Evolutionary conservation across 23 red algal genomes (phyloP).

Genomic region (Gracilaria caudata): DNA sequence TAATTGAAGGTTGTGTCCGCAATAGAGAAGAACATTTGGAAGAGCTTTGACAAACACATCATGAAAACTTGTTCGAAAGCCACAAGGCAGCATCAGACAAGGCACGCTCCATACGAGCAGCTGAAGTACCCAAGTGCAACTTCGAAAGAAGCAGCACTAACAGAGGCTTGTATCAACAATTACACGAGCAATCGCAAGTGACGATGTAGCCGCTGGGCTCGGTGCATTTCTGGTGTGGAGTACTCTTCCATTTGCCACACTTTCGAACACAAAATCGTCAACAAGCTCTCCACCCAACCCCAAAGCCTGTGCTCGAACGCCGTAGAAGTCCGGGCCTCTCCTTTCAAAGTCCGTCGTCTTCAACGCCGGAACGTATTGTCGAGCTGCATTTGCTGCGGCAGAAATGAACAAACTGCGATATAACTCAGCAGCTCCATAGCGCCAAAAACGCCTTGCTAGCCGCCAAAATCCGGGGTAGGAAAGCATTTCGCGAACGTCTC

Average conservation of each 20-base stretch:
- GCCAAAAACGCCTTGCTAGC: conserved; percentile 23
- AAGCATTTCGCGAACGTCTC: conserved; percentile 44
- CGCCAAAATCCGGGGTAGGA: conserved; percentile 70
- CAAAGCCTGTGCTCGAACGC: conserved; percentile 83
- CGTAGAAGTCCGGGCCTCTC: conserved; percentile 18
- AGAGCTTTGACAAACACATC: too few species aligned
- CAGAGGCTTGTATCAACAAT: conserved; percentile 51
- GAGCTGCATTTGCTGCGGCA: conserved; percentile 33
- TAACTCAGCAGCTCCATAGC: conserved; percentile 39
- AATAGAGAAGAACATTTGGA: too few species aligned
- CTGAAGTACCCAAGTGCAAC: neutral
- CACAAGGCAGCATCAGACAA: too few species aligned
- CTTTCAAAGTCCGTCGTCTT: conserved; percentile 34
- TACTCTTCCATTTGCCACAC: conserved; percentile 35
- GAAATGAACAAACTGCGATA: conserved; percentile 45
- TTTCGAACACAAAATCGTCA: conserved; percentile 89
- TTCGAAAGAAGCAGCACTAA: neutral
- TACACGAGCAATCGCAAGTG: conserved; percentile 74
- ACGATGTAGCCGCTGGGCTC: conserved; percentile 84
- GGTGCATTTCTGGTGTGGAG: conserved; percentile 88
- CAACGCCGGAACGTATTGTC: conserved; percentile 42
- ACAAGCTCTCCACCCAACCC: conserved; percentile 68
- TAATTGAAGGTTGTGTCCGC: too few species aligned
- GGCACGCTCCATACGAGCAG: too few species aligned
- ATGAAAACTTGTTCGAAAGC: too few species aligned